Evolutionary conservation across 805 yeast genomes (phyloP).

Genomic region (Ogataea minuta): DNA sequence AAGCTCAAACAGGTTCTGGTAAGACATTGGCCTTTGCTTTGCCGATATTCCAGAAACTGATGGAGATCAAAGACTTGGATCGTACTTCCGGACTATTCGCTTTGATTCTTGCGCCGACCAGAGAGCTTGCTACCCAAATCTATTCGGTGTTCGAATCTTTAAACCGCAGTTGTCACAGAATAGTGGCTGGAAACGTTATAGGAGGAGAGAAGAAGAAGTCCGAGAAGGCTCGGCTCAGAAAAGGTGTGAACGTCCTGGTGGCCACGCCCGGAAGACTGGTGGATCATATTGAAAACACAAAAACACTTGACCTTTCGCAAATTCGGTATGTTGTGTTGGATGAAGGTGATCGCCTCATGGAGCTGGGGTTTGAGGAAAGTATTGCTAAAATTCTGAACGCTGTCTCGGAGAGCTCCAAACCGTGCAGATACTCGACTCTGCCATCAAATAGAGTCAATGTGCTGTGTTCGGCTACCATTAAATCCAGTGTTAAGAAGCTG

Average conservation of each 20-base stretch:
- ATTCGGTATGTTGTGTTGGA: constrained; percentile 88
- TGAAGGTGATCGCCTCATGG: constrained; percentile 96
- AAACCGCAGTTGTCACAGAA: constrained; percentile 72
- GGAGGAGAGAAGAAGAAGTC: constrained; percentile 98
- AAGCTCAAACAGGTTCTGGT: constrained; percentile 98
- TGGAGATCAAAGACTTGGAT: constrained; percentile 48
- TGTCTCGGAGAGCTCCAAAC: constrained; percentile 41
- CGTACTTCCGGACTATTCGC: constrained; percentile 87
- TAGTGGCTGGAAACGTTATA: constrained; percentile 94
- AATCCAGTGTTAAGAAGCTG: constrained; percentile 71
- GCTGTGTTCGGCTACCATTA: constrained; percentile 92
- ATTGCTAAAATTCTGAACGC: constrained; percentile 68
- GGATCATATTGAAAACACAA: constrained; percentile 91
- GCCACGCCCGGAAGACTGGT: constrained; percentile 97
- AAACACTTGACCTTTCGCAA: constrained; percentile 65
- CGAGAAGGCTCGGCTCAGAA: constrained; percentile 92
- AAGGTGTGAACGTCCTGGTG: constrained; percentile 93
- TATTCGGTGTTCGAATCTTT: constrained; percentile 74
- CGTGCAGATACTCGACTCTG: constrained; percentile 48
- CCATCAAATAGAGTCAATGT: constrained; percentile 75
- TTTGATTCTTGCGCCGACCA: constrained; percentile 84
- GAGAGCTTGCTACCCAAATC: constrained; percentile 92
- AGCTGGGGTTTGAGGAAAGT: constrained; percentile 94
- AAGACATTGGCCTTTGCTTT: constrained; percentile 85
- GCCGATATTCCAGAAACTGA: constrained; percentile 75